A percentile compares a stretch with the other conserved stretches of the same genome.
Conservation (phyloP, 192 early-diverging fungal genomes). For the Coemansia sp. region DNA sequence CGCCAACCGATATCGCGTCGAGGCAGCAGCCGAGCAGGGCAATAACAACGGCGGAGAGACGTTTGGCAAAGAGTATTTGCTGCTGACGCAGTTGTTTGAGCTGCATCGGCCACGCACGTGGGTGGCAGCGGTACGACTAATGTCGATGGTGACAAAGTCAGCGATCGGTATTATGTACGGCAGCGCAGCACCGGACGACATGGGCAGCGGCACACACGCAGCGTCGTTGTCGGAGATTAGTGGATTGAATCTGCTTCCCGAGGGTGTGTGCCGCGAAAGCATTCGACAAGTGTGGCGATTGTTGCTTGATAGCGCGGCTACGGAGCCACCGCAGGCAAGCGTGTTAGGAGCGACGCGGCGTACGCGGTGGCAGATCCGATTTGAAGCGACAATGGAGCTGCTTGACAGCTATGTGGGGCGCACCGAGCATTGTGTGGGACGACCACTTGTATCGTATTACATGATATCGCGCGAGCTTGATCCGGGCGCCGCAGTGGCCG, state of each 20-base stretch:
- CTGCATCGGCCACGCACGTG: constrained; percentile 48
- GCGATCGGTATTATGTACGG: constrained; percentile 53
- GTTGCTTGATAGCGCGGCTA: constrained; percentile 43
- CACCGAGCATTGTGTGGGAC: constrained; percentile 34
- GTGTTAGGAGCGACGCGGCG: constrained; percentile 44
- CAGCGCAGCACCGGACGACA: constrained; percentile 20
- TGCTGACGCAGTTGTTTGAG: constrained; percentile 45
- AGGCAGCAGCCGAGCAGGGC: not conserved
- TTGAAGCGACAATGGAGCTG: constrained; percentile 50
- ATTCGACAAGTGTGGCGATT: constrained; percentile 51
- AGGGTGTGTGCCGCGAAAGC: constrained; percentile 44
- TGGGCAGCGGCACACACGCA: constrained; percentile 29
- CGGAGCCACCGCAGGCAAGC: constrained; percentile 30
- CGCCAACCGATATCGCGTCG: constrained; percentile 33
- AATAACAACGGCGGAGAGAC: constrained; percentile 5
- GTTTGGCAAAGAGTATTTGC: constrained; percentile 51
- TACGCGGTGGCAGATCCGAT: constrained; percentile 55
- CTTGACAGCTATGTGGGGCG: constrained; percentile 52
- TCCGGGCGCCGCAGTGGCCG: constrained; percentile 43
- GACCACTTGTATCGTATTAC: constrained; percentile 51
- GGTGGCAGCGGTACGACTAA: constrained; percentile 45
- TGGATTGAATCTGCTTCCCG: constrained; percentile 40
- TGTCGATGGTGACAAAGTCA: constrained; percentile 49
- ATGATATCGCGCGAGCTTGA: constrained; percentile 47
- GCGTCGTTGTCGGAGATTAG: constrained; percentile 49